phyloP scores from a whole-genome alignment of 2,329 filamentous ascomycete species.

The Penicillium aurantiogriseum region DNA sequence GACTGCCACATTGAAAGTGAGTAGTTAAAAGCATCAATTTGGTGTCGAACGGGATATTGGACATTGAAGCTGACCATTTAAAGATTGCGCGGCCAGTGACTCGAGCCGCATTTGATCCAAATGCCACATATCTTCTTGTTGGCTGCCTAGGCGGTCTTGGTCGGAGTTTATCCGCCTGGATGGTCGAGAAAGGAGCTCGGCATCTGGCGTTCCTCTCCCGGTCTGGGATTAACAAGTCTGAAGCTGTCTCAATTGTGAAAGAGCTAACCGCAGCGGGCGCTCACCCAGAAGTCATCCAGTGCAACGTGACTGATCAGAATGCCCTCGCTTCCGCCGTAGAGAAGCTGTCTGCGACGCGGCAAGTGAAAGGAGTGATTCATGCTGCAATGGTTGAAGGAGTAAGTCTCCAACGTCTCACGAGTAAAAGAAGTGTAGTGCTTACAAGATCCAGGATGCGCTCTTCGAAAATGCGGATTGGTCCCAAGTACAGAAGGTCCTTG shows the following conservation, averaged over 20 bases:
- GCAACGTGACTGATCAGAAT: background rate
- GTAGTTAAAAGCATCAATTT: too few species aligned
- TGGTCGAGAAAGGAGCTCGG: conserved; percentile 19
- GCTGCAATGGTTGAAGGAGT: conserved; percentile 3
- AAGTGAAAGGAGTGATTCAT: too few species aligned
- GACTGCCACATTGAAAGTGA: too few species aligned
- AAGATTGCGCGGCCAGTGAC: background rate
- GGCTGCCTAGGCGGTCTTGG: conserved; percentile 21
- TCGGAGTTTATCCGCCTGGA: conserved; percentile 10
- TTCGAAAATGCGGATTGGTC: too few species aligned
- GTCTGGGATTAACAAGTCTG: conserved; percentile 4
- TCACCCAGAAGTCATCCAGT: background rate
- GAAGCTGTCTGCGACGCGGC: too few species aligned
- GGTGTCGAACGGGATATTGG: background rate
- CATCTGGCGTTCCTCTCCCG: conserved; percentile 16
- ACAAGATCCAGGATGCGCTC: too few species aligned
- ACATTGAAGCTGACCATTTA: background rate
- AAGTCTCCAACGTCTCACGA: background rate
- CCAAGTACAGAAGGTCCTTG: conserved; percentile 1
- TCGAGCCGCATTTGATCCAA: background rate
- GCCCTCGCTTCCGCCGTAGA: too few species aligned
- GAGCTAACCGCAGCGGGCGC: conserved; percentile 3
- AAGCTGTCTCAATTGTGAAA: conserved; percentile 5
- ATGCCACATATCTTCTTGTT: conserved; percentile 4
- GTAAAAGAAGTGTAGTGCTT: too few species aligned